Evolutionary conservation across 2,329 filamentous ascomycete species (phyloP).

Genomic region (Claviceps sp.): DNA sequence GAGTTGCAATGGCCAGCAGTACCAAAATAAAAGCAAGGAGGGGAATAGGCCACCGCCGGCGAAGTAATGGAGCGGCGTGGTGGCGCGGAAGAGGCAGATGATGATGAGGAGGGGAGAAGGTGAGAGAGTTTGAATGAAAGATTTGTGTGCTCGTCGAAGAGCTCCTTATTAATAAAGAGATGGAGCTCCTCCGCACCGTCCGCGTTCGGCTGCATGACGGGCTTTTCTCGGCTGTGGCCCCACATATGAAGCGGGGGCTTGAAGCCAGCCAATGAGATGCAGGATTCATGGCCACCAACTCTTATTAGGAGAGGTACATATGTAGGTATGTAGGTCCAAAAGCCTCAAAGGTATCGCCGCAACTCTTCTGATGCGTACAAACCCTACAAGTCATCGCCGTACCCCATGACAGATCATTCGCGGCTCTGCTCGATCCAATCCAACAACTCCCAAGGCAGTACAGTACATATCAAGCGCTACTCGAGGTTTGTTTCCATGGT

Average conservation of each 20-base stretch:
- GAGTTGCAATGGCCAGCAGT: slow-evolving; percentile 10
- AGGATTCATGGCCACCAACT: too few species aligned
- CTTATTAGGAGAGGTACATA: too few species aligned
- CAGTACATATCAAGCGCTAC: too few species aligned
- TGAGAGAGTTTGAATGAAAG: slow-evolving; percentile 16
- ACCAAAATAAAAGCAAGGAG: slow-evolving; percentile 4
- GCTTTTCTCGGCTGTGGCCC: slow-evolving; percentile 8
- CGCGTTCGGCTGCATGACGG: slow-evolving; percentile 11
- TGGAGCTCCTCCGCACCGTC: slow-evolving; percentile 14
- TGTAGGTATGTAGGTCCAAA: too few species aligned
- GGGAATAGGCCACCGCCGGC: background rate
- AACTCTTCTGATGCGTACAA: too few species aligned
- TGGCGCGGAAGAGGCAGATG: slow-evolving; percentile 5
- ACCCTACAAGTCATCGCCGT: too few species aligned
- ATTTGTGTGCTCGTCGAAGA: slow-evolving; percentile 18
- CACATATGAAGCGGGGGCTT: background rate
- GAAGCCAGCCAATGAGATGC: too few species aligned
- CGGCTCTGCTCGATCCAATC: too few species aligned
- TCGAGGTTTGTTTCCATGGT: too few species aligned
- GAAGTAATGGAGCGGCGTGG: background rate
- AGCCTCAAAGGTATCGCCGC: too few species aligned
- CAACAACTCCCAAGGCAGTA: too few species aligned
- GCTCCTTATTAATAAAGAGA: slow-evolving; percentile 12
- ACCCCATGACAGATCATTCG: too few species aligned
- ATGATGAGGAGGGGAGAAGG: background rate